Conservation (phyloP, 768 basidiomycete species). For the Dacryopinax primogenitus region DNA sequence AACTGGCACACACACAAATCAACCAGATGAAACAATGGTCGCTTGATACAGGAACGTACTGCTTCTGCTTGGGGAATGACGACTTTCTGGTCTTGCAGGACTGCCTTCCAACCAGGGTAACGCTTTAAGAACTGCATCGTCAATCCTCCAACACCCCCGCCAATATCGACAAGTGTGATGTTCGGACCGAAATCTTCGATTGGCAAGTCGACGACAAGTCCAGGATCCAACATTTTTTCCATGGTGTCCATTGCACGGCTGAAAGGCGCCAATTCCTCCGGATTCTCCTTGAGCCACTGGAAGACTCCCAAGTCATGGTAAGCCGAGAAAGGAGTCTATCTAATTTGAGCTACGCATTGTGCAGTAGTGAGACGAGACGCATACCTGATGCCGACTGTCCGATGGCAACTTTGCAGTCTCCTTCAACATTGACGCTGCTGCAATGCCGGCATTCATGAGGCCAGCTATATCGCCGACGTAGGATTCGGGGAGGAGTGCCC, state of each 20-base stretch:
- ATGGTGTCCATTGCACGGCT: not conserved
- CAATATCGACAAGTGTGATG: slow-evolving; percentile 23
- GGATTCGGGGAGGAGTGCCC: not conserved
- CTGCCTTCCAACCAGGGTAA: not conserved
- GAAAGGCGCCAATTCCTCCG: not conserved
- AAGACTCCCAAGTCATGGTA: not conserved
- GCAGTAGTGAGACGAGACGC: no score
- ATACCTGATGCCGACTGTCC: not conserved
- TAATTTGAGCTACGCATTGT: no score
- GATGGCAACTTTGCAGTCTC: not conserved
- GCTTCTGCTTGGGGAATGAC: not conserved
- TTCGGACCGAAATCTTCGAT: not conserved
- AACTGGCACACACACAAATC: not conserved
- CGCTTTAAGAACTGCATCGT: slow-evolving; percentile 20
- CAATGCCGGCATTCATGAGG: not conserved
- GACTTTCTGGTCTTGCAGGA: not conserved
- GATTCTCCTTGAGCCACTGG: not conserved
- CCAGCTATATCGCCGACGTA: not conserved
- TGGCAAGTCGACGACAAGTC: not conserved
- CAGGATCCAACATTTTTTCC: not conserved
- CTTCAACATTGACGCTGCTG: not conserved
- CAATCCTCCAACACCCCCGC: slow-evolving; percentile 37
- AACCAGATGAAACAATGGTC: not conserved
- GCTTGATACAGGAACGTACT: not conserved
- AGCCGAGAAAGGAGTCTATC: not conserved